Percentiles rank a stretch among this genome's conserved stretches.
phyloP scores from a whole-genome alignment of 2,329 filamentous ascomycete species.

The Monilinia laxa region DNA sequence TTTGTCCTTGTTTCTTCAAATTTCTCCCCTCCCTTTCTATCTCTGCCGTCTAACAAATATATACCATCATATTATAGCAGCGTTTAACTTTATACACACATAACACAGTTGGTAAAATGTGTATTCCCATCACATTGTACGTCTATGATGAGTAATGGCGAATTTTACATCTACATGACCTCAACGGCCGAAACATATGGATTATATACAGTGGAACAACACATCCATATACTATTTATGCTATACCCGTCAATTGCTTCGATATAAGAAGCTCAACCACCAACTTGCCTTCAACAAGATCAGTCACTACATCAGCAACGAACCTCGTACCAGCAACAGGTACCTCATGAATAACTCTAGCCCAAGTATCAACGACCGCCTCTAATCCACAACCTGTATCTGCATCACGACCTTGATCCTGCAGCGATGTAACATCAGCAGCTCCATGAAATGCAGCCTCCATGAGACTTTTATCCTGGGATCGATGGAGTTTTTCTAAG shows the following conservation, averaged over 20 bases:
- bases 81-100: background rate
- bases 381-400: background rate
- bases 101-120: conserved; percentile 4
- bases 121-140: conserved; percentile 12
- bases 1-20: no score
- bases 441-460: background rate
- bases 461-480: background rate
- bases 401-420: background rate
- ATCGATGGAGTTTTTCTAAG: background rate
- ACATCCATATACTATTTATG: background rate
- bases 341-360: background rate
- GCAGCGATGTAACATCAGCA: background rate
- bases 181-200: background rate
- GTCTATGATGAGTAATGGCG: conserved; percentile 11
- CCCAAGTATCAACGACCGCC: background rate
- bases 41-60: background rate
- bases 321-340: background rate
- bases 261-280: background rate
- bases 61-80: background rate
- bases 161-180: conserved; percentile 4
- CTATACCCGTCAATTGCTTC: background rate
- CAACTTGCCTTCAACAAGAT: background rate
- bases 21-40: background rate
- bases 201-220: background rate
- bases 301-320: background rate